Evolutionary conservation across 345 rosid genomes (phyloP).

Genomic region (Aquilaria malaccensis): DNA sequence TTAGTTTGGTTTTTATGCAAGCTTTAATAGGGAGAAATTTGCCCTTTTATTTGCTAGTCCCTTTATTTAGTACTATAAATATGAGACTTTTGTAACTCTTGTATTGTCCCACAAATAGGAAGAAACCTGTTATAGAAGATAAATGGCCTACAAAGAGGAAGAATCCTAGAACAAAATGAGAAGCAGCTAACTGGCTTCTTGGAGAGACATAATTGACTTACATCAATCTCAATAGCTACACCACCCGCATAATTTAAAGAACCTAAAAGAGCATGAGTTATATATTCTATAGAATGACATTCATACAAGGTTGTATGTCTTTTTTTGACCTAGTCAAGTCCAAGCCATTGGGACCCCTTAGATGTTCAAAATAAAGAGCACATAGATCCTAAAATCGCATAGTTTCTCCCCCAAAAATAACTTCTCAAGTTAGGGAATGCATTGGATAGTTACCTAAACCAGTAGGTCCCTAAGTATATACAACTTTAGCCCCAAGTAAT

Average conservation of each 20-base stretch:
- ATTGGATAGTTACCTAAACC: constrained; percentile 14
- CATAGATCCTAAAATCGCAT: constrained; percentile 11
- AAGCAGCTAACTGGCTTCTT: background rate
- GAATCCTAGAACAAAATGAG: background rate
- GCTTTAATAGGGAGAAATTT: too few relatives aligned
- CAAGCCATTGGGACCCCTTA: constrained; percentile 16
- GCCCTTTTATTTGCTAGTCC: too few relatives aligned
- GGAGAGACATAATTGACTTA: background rate
- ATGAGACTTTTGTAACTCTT: too few relatives aligned
- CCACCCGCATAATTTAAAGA: background rate
- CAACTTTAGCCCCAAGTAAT: background rate
- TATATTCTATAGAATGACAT: background rate
- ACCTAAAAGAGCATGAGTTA: background rate
- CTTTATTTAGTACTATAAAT: too few relatives aligned
- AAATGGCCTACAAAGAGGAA: too few relatives aligned
- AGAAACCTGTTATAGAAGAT: too few relatives aligned
- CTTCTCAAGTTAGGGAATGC: constrained; percentile 11
- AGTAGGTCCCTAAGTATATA: constrained; percentile 5
- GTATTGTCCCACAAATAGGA: too few relatives aligned
- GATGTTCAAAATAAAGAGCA: constrained; percentile 10
- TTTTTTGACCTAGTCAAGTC: constrained; percentile 14
- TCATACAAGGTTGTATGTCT: constrained; percentile 13
- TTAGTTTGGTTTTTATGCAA: too few relatives aligned
- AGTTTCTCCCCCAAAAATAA: constrained; percentile 16
- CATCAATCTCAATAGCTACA: background rate